phyloP scores from a whole-genome alignment of 371 early-diverging fungal genomes.

The Actinomucor elegans region DNA sequence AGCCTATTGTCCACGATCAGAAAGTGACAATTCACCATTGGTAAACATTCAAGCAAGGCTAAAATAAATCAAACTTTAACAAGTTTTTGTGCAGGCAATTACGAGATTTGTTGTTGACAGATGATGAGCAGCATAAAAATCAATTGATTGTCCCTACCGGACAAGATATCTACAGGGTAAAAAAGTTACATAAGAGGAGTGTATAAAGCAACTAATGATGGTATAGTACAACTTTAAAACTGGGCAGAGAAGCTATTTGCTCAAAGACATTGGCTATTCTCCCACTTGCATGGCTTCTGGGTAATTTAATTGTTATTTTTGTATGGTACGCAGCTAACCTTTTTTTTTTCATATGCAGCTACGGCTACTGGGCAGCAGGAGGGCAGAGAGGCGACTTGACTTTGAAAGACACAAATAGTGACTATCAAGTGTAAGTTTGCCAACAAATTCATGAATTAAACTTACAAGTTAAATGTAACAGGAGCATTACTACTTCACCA shows the following conservation, averaged over 20 bases:
- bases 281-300: slow-evolving; percentile 83
- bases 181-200: neutral
- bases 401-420: slow-evolving; percentile 70
- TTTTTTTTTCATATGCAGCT: slow-evolving; percentile 31
- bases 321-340: neutral
- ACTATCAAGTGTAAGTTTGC: slow-evolving; percentile 55
- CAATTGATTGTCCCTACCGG: slow-evolving; percentile 41
- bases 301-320: slow-evolving; percentile 25
- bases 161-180: slow-evolving; percentile 33
- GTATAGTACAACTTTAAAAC: slow-evolving; percentile 64
- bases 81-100: slow-evolving; percentile 73
- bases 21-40: slow-evolving; percentile 66
- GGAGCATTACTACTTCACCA: slow-evolving; percentile 73
- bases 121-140: slow-evolving; percentile 33
- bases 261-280: slow-evolving; percentile 70
- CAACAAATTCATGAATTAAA: too few species aligned
- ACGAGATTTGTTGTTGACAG: slow-evolving; percentile 82
- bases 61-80: neutral
- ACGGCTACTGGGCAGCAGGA: slow-evolving; percentile 86
- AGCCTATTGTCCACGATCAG: slow-evolving; percentile 48
- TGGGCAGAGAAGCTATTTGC: slow-evolving; percentile 30
- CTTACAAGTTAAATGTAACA: too few species aligned
- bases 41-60: slow-evolving; percentile 31
- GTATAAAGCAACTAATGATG: neutral
- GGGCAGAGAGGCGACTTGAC: slow-evolving; percentile 88